These are phyloP conservation scores for Eucalyptus cloeziana DNA, from an alignment of 345 rosid genomes.

Conservation along the genomic window DNA sequence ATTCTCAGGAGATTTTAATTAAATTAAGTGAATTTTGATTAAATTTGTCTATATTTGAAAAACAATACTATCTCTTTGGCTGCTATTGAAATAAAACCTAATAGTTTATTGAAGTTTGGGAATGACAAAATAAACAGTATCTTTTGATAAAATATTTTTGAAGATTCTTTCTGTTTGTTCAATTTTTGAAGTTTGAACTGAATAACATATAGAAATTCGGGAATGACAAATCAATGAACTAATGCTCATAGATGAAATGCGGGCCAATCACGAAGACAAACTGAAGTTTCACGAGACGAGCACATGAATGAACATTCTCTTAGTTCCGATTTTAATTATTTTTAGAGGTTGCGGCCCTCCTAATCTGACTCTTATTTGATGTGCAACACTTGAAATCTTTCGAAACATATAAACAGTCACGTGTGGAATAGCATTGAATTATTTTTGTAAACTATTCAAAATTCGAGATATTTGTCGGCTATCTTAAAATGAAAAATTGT, in stretches of 20 bases:
- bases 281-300: not conserved
- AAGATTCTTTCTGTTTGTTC: not conserved
- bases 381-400: not conserved
- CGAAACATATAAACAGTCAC: accelerated
- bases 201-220: accelerated
- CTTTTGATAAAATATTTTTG: not conserved
- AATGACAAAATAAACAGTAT: not conserved
- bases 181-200: not conserved
- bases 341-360: accelerated
- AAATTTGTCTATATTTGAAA: not conserved
- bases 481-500: not conserved
- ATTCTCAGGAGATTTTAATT: no score
- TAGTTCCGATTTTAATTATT: no score
- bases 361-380: not conserved
- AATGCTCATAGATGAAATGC: not conserved
- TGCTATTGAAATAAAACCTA: no score
- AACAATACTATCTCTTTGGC: not conserved
- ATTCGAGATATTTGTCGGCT: not conserved
- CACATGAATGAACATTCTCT: no score
- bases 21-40: not conserved
- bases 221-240: not conserved
- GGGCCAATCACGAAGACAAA: not conserved
- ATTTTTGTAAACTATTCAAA: accelerated
- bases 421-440: accelerated
- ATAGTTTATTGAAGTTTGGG: not conserved